Evolutionary conservation across 164 flowering plant species (phyloP).

Genomic region (Pachysandra terminalis): DNA sequence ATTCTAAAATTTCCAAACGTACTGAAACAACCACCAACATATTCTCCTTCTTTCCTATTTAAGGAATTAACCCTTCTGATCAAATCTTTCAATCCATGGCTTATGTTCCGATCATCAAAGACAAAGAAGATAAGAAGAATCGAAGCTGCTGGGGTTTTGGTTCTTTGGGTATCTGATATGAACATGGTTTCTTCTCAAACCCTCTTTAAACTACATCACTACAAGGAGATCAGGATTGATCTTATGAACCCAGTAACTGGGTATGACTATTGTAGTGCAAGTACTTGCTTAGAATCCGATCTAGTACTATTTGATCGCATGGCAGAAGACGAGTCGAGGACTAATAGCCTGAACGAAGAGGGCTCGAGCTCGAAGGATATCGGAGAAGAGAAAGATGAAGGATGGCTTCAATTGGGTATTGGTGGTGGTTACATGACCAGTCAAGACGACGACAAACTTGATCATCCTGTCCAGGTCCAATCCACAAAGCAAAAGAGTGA

Average conservation of each 20-base stretch:
- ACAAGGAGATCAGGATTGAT: conserved; percentile 13
- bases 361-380: conserved; percentile 40
- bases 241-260: conserved; percentile 33
- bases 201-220: conserved; percentile 21
- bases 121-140: conserved; percentile 12
- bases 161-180: conserved; percentile 28
- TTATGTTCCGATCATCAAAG: conserved; percentile 6
- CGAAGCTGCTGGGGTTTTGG: conserved; percentile 2
- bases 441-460: conserved; percentile 9
- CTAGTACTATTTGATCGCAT: conserved; percentile 25
- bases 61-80: background rate
- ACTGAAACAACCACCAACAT: background rate
- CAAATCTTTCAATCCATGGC: conserved; percentile 17
- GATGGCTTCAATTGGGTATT: conserved; percentile 82
- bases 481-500: conserved; percentile 9
- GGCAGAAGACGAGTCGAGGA: conserved; percentile 72
- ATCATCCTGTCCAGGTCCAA: background rate
- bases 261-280: conserved; percentile 18
- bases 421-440: conserved; percentile 39
- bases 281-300: conserved; percentile 45
- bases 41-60: conserved; percentile 5
- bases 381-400: conserved; percentile 28
- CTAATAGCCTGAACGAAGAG: conserved; percentile 40
- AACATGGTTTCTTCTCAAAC: conserved; percentile 62
- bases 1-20: background rate